A percentile compares a stretch with the other conserved stretches of the same genome.
These are phyloP conservation scores for Pseudogymnoascus sp. DNA, from an alignment of 2,329 filamentous ascomycete species.

Conservation along the genomic window DNA sequence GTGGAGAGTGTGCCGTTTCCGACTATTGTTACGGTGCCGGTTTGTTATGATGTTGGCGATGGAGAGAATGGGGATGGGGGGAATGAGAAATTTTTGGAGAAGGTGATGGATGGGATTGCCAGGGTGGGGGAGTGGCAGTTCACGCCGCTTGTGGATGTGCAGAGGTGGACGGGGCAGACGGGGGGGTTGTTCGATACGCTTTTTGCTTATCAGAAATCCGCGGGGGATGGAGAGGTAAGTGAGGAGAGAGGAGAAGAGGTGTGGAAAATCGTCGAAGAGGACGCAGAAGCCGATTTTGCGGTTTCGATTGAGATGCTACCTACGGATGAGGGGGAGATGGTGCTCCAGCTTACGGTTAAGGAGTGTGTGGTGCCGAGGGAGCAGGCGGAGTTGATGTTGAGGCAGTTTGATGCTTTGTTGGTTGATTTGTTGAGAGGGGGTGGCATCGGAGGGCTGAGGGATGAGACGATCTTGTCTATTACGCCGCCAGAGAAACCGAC, in stretches of 20 bases:
- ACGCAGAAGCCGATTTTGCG: slow-evolving; percentile 67
- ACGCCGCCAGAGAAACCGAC: slow-evolving; percentile 51
- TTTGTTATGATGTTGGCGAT: slow-evolving; percentile 49
- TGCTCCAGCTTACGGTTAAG: slow-evolving; percentile 60
- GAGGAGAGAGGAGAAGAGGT: slow-evolving; percentile 24
- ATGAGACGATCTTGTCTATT: slow-evolving; percentile 51
- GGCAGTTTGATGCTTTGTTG: slow-evolving; percentile 67
- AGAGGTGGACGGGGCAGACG: slow-evolving; percentile 62
- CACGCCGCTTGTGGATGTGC: slow-evolving; percentile 62
- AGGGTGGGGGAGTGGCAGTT: slow-evolving; percentile 63
- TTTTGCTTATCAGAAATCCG: slow-evolving; percentile 69
- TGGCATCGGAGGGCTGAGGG: slow-evolving; percentile 29
- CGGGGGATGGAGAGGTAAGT: slow-evolving; percentile 1
- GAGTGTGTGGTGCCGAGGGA: slow-evolving; percentile 56
- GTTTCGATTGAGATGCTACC: slow-evolving; percentile 76
- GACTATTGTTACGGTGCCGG: slow-evolving; percentile 74
- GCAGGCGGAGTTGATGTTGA: slow-evolving; percentile 60
- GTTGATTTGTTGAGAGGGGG: slow-evolving; percentile 43
- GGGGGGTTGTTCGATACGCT: slow-evolving; percentile 74
- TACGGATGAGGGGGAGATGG: slow-evolving; percentile 37
- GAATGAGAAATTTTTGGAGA: slow-evolving; percentile 43
- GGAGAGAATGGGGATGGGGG: slow-evolving; percentile 33
- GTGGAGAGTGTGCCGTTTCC: slow-evolving; percentile 57
- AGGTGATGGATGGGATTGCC: slow-evolving; percentile 60
- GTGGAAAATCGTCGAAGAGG: slow-evolving; percentile 59